These are phyloP conservation scores for Epicoccum sorghinum DNA, from an alignment of 2,329 filamentous ascomycete genomes.

Conservation along the genomic window DNA sequence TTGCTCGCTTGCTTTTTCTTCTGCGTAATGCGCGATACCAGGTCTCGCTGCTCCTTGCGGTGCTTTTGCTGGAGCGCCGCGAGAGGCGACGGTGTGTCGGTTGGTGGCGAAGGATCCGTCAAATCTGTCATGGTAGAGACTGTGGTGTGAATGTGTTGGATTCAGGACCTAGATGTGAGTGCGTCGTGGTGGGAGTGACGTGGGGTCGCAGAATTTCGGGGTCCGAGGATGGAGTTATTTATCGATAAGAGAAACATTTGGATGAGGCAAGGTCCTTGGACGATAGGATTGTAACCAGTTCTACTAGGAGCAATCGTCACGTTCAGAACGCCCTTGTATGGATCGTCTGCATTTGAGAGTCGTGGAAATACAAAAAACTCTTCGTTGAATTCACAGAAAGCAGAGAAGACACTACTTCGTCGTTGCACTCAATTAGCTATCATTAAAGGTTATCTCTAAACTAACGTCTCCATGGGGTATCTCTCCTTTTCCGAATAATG, in stretches of 20 bases:
- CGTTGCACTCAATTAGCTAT: not conserved
- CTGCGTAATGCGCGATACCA: constrained; percentile 83
- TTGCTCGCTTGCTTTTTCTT: constrained; percentile 98
- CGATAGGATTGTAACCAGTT: too few species aligned
- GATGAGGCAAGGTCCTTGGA: too few species aligned
- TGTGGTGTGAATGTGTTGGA: not conserved
- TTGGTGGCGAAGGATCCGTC: constrained; percentile 14
- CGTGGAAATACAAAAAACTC: too few species aligned
- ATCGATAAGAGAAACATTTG: constrained; percentile 1
- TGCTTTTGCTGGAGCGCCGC: constrained; percentile 82
- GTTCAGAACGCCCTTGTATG: too few species aligned
- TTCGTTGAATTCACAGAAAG: too few species aligned
- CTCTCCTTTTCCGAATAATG: not conserved
- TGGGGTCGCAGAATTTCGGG: not conserved
- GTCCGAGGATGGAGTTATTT: not conserved
- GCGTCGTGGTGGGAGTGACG: not conserved
- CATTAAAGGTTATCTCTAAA: not conserved
- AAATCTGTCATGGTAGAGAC: constrained; percentile 11
- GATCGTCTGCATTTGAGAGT: too few species aligned
- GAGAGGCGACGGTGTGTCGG: constrained; percentile 52
- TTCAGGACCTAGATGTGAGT: not conserved
- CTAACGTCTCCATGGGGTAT: constrained; percentile 6
- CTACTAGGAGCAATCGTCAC: too few species aligned
- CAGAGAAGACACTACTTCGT: not conserved
- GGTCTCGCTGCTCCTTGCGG: constrained; percentile 84